Conservation (phyloP, 1,284 basidiomycete genomes). For the Ganoderma sp. region DNA sequence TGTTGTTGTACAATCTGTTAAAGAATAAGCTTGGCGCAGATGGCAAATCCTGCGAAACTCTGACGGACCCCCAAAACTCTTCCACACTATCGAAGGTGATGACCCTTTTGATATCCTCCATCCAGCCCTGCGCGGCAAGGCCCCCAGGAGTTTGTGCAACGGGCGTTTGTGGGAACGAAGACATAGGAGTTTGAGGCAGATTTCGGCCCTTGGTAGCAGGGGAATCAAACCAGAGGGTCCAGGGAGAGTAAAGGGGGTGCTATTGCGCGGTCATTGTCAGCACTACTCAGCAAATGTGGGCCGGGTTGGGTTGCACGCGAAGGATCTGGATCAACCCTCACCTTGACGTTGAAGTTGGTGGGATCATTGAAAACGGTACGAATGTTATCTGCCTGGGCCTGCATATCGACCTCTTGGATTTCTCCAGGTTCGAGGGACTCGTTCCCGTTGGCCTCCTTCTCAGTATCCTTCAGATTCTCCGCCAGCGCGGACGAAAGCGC, state of each 20-base stretch:
- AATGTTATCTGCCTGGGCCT: constrained; percentile 80
- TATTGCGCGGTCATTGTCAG: constrained; percentile 39
- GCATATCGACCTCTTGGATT: constrained; percentile 81
- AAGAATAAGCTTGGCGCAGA: constrained; percentile 8
- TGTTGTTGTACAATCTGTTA: constrained; percentile 92
- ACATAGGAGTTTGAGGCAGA: constrained; percentile 83
- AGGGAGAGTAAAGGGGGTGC: constrained; percentile 92
- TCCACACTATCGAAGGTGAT: constrained; percentile 94
- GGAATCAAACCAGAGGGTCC: constrained; percentile 98
- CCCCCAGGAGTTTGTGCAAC: constrained; percentile 68
- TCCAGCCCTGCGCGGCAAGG: constrained; percentile 81
- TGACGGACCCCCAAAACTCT: constrained; percentile 94
- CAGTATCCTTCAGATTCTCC: constrained; percentile 48
- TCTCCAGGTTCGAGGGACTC: constrained; percentile 66
- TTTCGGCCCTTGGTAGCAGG: constrained; percentile 87
- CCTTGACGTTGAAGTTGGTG: constrained; percentile 91
- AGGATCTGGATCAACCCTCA: constrained; percentile 42
- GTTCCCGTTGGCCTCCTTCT: constrained; percentile 45
- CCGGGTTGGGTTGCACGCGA: neutral
- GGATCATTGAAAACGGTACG: constrained; percentile 92
- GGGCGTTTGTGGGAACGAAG: constrained; percentile 80
- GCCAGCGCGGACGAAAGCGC: constrained; percentile 73
- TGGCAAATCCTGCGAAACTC: constrained; percentile 11
- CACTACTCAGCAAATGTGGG: neutral
- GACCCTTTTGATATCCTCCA: constrained; percentile 96